These are phyloP conservation scores for Coprinellus micaceus DNA, from an alignment of 768 basidiomycete genomes.

Conservation along the genomic window DNA sequence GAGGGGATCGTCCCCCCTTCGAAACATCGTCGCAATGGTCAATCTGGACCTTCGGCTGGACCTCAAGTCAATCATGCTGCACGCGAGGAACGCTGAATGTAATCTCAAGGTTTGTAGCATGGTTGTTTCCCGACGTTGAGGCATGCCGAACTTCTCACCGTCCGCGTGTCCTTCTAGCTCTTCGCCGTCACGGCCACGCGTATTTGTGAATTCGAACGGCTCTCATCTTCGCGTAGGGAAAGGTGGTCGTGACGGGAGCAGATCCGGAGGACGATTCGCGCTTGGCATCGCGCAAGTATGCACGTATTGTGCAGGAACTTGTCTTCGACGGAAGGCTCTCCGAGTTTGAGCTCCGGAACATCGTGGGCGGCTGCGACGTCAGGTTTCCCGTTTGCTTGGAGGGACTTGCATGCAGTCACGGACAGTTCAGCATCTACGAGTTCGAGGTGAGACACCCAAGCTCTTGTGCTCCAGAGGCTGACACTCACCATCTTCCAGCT, in stretches of 20 bases:
- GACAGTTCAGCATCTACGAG: conserved; percentile 96
- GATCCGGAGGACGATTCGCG: conserved; percentile 98
- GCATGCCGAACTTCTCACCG: conserved; percentile 61
- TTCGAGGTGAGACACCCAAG: conserved; percentile 68
- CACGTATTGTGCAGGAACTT: conserved; percentile 97
- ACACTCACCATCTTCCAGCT: conserved; percentile 55
- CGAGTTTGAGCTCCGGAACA: conserved; percentile 99
- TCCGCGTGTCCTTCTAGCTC: conserved; percentile 69
- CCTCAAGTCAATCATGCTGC: conserved; percentile 96
- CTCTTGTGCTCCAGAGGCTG: not conserved
- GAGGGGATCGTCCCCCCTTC: conserved; percentile 96
- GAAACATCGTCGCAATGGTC: conserved; percentile 99
- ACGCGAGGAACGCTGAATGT: conserved; percentile 98
- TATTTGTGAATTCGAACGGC: conserved; percentile 99
- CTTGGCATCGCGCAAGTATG: conserved; percentile 96
- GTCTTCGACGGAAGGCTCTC: conserved; percentile 99
- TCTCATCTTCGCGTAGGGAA: conserved; percentile 98
- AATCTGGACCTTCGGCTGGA: conserved; percentile 96
- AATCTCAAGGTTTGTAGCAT: conserved; percentile 94
- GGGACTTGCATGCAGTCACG: conserved; percentile 96
- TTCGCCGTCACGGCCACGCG: conserved; percentile 99
- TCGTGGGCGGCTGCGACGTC: conserved; percentile 96
- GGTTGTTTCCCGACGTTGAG: conserved; percentile 39
- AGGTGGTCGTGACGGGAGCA: conserved; percentile 99
- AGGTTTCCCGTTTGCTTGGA: conserved; percentile 98